Conservation (phyloP, 2,329 filamentous ascomycete species). For the Aspergillus sp. region DNA sequence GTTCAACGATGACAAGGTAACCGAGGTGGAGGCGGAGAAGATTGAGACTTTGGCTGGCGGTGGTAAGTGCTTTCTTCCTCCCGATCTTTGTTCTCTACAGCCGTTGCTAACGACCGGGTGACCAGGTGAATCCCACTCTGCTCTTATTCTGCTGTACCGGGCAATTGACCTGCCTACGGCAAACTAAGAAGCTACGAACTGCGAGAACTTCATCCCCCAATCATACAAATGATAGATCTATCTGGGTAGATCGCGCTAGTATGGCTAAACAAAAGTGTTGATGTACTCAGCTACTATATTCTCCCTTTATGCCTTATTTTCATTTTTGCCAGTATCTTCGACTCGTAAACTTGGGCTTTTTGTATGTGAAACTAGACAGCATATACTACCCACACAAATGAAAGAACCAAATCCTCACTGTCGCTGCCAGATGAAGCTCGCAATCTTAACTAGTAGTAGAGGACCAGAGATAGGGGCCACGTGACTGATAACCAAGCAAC, state of each 20-base stretch:
- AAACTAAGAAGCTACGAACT: slow-evolving; percentile 22
- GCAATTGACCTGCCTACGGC: slow-evolving; percentile 48
- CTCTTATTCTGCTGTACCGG: slow-evolving; percentile 50
- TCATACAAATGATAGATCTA: not conserved
- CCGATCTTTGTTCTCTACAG: not conserved
- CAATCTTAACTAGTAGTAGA: not conserved
- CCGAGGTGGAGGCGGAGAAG: slow-evolving; percentile 86
- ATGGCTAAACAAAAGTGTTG: slow-evolving; percentile 4
- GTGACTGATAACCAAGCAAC: not conserved
- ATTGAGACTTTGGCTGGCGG: slow-evolving; percentile 87
- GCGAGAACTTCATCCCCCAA: not conserved
- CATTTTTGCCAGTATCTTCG: not conserved
- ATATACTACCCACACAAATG: too few relatives aligned
- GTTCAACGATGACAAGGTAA: slow-evolving; percentile 99
- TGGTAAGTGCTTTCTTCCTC: slow-evolving; percentile 50
- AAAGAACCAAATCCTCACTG: not conserved
- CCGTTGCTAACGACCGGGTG: slow-evolving; percentile 14
- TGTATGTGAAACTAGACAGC: too few relatives aligned
- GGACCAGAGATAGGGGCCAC: not conserved
- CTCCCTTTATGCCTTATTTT: not conserved
- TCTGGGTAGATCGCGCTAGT: slow-evolving; percentile 1
- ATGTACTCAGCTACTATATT: not conserved
- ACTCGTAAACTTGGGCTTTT: too few relatives aligned
- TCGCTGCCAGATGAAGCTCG: not conserved
- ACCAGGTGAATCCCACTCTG: slow-evolving; percentile 50